Evolutionary conservation across 306 rosid species (phyloP), one percentile per base, ranked within the genome.

Genomic region (Comarum palustre): DNA sequence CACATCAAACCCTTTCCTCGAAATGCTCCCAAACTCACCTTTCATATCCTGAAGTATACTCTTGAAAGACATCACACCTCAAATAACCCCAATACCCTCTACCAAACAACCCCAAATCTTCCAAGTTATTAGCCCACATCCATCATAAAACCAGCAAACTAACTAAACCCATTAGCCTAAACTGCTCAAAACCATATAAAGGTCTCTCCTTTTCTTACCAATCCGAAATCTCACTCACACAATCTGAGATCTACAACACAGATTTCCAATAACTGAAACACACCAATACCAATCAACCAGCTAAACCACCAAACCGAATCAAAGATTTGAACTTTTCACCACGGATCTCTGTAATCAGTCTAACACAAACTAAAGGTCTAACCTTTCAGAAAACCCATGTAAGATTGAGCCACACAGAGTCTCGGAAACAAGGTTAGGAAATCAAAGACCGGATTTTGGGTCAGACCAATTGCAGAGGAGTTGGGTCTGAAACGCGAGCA

Each of bases 1-100:
- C 65, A 91, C 82, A 71, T 88, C 97, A 78, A 91, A 89, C 16
- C 97, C 92, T 76, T 83, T 92, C 86, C 90, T 87, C 6, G 90
- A 87, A 73, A 87, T 82, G 69, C 79, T 87, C 71, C 85, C 88
- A 51, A 82, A 79, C 74, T 87, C 88, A 6, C 76, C 83, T 71
- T 50, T 84, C 81, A 84, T 81, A 73, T 86, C 95, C 80, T 85
- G 87, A 62, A 93, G 75, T 12, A 93, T 83, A 73, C 96, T 93
- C 88, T 87, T 88, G 62, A 94, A 78, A 70, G 93, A 84, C 96
- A 94, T 89, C 43, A 14, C 51, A 70, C 74, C 32, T 31, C 57
- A 66, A 73, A 31, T 7, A 43, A 59, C 39, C 20, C 38, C 46
- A 50, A 47, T n/a, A n/a, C n/a, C n/a, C n/a, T n/a, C n/a, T n/a